Evolutionary conservation across 208 protist species (phyloP).

Genomic region (Leishmania guyanensis): DNA sequence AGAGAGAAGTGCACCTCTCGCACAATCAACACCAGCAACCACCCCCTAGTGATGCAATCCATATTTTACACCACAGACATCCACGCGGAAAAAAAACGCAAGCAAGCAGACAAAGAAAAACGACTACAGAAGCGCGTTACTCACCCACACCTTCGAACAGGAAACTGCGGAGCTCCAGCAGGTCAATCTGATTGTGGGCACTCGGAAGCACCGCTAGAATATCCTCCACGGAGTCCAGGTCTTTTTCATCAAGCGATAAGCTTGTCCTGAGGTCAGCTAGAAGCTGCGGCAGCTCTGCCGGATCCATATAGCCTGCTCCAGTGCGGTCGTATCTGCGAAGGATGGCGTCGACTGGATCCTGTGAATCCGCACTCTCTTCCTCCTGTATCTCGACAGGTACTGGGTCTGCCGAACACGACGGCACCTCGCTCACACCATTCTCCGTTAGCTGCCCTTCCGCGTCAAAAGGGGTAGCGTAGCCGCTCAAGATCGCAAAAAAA

Average conservation of each 20-base stretch:
- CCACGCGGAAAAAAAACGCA: not conserved
- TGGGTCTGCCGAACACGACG: not conserved
- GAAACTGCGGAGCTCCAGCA: conserved; percentile 69
- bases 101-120: not conserved
- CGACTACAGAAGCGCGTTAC: not conserved
- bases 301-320: conserved; percentile 43
- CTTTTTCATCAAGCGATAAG: conserved; percentile 50
- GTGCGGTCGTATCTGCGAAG: conserved; percentile 63
- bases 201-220: conserved; percentile 42
- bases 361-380: conserved; percentile 22
- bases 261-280: conserved; percentile 55
- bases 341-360: conserved; percentile 52
- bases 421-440: conserved; percentile 6
- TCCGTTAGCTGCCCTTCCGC: conserved; percentile 72
- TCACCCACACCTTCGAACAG: conserved; percentile 51
- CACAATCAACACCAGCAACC: not conserved
- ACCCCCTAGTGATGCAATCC: not conserved
- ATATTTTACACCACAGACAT: not conserved
- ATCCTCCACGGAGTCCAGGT: conserved; percentile 55
- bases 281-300: conserved; percentile 50
- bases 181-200: conserved; percentile 51
- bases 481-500: conserved; percentile 89
- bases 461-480: conserved; percentile 72
- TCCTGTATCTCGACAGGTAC: not conserved
- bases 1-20: not conserved